Base-by-base conservation (phyloP, 768 basidiomycete genomes). In the Boletales sp. region DNA sequence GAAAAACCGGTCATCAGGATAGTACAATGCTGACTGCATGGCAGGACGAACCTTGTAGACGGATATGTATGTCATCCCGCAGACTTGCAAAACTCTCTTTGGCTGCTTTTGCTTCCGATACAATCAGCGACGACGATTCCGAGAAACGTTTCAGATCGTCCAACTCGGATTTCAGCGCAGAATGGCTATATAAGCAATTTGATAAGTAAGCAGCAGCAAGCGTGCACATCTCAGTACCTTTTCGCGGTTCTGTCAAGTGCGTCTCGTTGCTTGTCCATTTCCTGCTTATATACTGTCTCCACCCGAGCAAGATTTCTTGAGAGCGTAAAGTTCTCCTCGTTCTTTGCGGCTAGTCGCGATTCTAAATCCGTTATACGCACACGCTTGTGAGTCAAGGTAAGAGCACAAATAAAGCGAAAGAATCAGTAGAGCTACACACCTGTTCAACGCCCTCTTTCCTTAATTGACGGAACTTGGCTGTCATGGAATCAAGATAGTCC, bases 121-220 rank as follows among this genome's bases (percentile, higher is more conserved):
- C 29, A 8, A 63, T 35, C 2, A 53, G 42, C 13, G 55, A 56
- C 2, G 64, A 65, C 5, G 60, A 57, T 17, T 63, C 49, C 19
- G 60, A 58, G 9, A 56, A 56, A 17, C 44, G 44, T 40, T 63
- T 67, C 8, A 74, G 52, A 12, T 55, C 45, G 34, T 66, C 65
- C 21, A 72, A 45, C 17, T 57, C 56, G 21, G 50, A 65, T 47
- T 67, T 68, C 13, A 74, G 62, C 32, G 48, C 53, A 14, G 60
- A 44, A 47, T 61, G 65, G 43, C 72, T 73, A 45, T 17, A 6
- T 2, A 38, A 17, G 37, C 15, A 40, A 40, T 40, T 45, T 12
- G 17, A 43, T 52, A 34, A 55, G 50, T 45, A 17, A 12, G 13
- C 7, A 6, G 27, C 43, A 19, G 39, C 5, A 40, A 47, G 45